Conservation (phyloP, 169 alveolate genomes). For the Plasmodium knowlesi region DNA sequence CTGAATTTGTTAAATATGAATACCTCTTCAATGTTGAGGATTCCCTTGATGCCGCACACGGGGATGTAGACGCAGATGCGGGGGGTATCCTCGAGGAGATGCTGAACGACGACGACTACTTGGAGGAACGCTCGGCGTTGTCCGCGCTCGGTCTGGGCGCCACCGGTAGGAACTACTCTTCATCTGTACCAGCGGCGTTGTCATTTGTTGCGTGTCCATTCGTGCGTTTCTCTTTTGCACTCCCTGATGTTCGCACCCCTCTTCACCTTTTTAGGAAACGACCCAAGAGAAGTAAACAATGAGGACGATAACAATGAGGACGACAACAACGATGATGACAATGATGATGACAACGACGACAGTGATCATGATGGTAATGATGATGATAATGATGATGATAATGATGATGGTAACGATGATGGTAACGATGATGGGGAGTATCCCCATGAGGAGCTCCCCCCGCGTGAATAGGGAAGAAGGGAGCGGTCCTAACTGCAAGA, state of each 20-base stretch:
- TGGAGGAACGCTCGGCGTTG: constrained; percentile 9
- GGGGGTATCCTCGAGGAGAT: constrained; percentile 51
- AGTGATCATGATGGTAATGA: neutral
- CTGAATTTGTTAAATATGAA: constrained; percentile 76
- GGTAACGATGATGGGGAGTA: neutral
- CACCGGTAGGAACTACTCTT: neutral
- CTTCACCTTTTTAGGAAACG: neutral
- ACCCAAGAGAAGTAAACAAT: neutral
- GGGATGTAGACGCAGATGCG: constrained; percentile 15
- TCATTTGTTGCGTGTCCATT: neutral
- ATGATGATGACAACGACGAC: neutral
- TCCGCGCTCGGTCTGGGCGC: constrained; percentile 6
- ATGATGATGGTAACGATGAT: neutral
- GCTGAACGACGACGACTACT: constrained; percentile 48
- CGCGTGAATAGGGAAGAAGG: neutral
- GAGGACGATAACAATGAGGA: neutral
- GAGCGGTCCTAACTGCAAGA: neutral
- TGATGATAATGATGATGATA: neutral
- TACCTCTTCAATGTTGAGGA: constrained; percentile 79
- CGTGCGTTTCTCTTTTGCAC: neutral
- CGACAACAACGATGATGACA: neutral
- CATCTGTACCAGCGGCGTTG: neutral
- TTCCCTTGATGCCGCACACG: constrained; percentile 69
- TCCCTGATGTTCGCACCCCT: neutral
- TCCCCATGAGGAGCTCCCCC: neutral